Conservation (phyloP, 345 rosid genomes). For the Rhodamnia argentea region DNA sequence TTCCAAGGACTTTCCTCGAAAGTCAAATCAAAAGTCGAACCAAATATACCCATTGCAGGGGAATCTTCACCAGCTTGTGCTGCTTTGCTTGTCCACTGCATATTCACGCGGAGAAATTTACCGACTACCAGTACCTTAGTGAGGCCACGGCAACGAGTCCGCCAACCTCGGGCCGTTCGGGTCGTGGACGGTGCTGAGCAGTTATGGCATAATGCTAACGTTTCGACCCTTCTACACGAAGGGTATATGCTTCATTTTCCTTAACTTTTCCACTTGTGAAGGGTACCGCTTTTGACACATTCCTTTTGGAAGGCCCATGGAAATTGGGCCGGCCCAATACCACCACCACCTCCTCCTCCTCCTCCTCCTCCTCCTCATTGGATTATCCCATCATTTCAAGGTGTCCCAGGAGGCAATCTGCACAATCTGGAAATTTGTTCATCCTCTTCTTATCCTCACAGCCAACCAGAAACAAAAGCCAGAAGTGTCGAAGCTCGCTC, state of each 20-base stretch:
- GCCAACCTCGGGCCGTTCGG: background rate
- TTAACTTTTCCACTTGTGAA: background rate
- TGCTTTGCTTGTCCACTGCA: no score
- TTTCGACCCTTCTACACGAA: background rate
- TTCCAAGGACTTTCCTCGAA: background rate
- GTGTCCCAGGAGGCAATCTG: background rate
- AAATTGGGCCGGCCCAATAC: background rate
- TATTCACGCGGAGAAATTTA: background rate
- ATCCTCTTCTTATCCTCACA: background rate
- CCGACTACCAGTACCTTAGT: background rate
- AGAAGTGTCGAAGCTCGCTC: background rate
- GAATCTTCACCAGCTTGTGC: background rate
- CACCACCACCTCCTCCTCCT: background rate
- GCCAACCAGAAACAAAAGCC: background rate
- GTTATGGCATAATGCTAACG: background rate
- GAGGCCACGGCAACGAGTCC: background rate
- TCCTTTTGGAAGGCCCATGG: background rate
- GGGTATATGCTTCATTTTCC: background rate
- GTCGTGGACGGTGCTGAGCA: background rate
- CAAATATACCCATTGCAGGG: accelerated
- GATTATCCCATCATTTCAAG: background rate
- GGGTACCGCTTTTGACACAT: background rate
- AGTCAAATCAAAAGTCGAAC: accelerated
- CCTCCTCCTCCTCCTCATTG: background rate
- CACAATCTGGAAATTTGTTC: background rate